Evolutionary conservation across 495 filamentous ascomycete genomes (phyloP).

Genomic region (Corynascus novoguineensis): DNA sequence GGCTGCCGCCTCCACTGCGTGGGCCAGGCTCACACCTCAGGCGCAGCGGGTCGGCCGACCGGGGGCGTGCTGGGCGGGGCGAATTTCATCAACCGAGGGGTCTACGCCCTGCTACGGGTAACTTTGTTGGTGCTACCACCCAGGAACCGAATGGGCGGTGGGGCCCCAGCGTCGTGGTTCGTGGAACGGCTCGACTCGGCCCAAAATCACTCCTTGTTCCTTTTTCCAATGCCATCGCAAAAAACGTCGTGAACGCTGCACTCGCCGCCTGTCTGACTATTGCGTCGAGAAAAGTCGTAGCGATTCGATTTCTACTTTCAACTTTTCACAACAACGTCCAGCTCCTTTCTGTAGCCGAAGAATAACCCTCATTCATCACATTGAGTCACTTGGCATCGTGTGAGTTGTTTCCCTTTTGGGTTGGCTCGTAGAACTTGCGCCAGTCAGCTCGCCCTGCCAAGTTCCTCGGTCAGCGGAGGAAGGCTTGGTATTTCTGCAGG

Average conservation of each 20-base stretch:
- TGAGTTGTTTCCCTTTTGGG: conserved; percentile 7
- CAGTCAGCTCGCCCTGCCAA: too few species aligned
- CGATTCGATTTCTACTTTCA: too few species aligned
- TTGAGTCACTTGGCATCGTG: conserved; percentile 3
- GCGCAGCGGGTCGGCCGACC: conserved; percentile 14
- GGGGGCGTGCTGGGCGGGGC: conserved; percentile 15
- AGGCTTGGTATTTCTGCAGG: background rate
- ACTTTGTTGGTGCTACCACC: conserved; percentile 6
- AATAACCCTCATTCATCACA: too few species aligned
- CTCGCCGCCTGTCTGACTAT: too few species aligned
- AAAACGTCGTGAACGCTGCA: too few species aligned
- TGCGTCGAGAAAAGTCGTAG: too few species aligned
- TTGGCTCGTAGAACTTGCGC: background rate
- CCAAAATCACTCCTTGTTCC: too few species aligned
- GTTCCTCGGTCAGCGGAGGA: background rate
- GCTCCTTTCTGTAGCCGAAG: too few species aligned
- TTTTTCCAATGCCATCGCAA: background rate
- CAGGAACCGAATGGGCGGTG: conserved; percentile 1
- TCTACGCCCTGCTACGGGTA: too few species aligned
- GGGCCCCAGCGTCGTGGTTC: background rate
- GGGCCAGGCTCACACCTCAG: background rate
- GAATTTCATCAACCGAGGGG: conserved; percentile 17
- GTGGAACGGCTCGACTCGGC: background rate
- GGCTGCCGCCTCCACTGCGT: conserved; percentile 1
- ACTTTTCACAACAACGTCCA: too few species aligned